Conservation (phyloP, 78 protist genomes). For the Guillardia theta region DNA sequence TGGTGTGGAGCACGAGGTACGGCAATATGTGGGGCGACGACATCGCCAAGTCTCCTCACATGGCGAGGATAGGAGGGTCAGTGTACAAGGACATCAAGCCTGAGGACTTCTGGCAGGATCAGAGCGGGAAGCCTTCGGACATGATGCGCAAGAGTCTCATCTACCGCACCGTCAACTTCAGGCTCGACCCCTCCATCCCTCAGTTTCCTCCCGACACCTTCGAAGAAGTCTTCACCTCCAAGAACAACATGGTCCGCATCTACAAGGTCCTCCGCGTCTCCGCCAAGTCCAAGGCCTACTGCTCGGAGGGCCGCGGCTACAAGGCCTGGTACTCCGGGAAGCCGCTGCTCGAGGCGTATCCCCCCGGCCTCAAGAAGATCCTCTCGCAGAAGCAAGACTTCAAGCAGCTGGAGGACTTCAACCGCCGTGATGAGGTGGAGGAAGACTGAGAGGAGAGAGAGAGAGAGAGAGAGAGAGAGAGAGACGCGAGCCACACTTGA, state of each 20-base stretch:
- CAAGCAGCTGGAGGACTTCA: conserved; percentile 10
- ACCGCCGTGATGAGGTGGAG: too few species aligned
- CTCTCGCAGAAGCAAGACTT: background rate
- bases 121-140: background rate
- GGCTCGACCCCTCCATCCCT: conserved; percentile 79
- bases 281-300: background rate
- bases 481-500: too few species aligned
- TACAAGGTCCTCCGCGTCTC: conserved; percentile 62
- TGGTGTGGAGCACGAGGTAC: conserved; percentile 31
- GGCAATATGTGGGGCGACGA: conserved; percentile 77
- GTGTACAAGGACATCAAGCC: conserved; percentile 69
- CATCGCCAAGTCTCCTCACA: conserved; percentile 96
- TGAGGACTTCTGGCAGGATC: conserved; percentile 52
- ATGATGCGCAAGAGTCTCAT: conserved; percentile 85
- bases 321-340: background rate
- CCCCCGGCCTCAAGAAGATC: background rate
- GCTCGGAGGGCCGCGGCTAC: background rate
- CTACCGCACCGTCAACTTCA: conserved; percentile 71
- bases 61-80: conserved; percentile 87
- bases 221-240: conserved; percentile 97
- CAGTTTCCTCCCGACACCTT: conserved; percentile 59
- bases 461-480: too few species aligned
- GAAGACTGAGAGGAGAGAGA: too few species aligned
- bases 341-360: background rate
- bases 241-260: conserved; percentile 95